Percentiles rank a stretch among this genome's conserved stretches.
phyloP scores from a whole-genome alignment of 2,329 filamentous ascomycete species.

The Phialemonium atrogriseum region DNA sequence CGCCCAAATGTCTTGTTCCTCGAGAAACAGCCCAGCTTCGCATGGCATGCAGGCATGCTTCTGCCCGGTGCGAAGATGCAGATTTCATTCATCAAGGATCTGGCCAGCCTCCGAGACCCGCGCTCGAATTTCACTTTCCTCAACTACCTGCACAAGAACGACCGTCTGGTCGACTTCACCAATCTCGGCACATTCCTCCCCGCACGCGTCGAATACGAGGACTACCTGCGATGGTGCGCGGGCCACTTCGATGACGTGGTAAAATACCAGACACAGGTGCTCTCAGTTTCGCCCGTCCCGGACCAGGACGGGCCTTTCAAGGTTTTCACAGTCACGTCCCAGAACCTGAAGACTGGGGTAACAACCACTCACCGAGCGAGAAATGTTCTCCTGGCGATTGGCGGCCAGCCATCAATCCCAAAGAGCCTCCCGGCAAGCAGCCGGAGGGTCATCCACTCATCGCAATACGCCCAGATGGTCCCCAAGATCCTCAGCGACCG shows the following conservation, averaged over 20 bases:
- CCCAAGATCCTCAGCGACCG: slow-evolving; percentile 49
- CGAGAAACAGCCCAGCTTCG: slow-evolving; percentile 75
- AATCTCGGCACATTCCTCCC: slow-evolving; percentile 87
- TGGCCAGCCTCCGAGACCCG: slow-evolving; percentile 82
- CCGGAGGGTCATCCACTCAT: slow-evolving; percentile 77
- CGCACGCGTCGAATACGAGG: slow-evolving; percentile 81
- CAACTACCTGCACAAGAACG: slow-evolving; percentile 81
- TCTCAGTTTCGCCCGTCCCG: slow-evolving; percentile 56
- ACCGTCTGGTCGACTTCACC: slow-evolving; percentile 79
- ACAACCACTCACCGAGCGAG: slow-evolving; percentile 46
- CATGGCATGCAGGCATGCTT: slow-evolving; percentile 95
- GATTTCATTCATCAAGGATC: slow-evolving; percentile 94
- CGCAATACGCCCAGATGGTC: slow-evolving; percentile 65
- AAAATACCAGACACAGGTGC: slow-evolving; percentile 69
- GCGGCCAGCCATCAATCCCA: slow-evolving; percentile 61
- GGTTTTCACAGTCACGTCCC: slow-evolving; percentile 60
- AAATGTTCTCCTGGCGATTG: slow-evolving; percentile 55
- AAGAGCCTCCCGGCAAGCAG: slow-evolving; percentile 59
- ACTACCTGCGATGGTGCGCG: slow-evolving; percentile 92
- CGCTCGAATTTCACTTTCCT: slow-evolving; percentile 89
- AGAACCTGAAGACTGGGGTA: slow-evolving; percentile 49
- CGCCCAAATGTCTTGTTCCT: slow-evolving; percentile 74
- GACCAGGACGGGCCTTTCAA: slow-evolving; percentile 43
- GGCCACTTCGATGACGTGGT: slow-evolving; percentile 66
- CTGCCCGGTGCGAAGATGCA: slow-evolving; percentile 93